Percentiles rank a stretch among this genome's conserved stretches.
Conservation (phyloP, 2,329 filamentous ascomycete genomes). For the Aspergillus fructus region DNA sequence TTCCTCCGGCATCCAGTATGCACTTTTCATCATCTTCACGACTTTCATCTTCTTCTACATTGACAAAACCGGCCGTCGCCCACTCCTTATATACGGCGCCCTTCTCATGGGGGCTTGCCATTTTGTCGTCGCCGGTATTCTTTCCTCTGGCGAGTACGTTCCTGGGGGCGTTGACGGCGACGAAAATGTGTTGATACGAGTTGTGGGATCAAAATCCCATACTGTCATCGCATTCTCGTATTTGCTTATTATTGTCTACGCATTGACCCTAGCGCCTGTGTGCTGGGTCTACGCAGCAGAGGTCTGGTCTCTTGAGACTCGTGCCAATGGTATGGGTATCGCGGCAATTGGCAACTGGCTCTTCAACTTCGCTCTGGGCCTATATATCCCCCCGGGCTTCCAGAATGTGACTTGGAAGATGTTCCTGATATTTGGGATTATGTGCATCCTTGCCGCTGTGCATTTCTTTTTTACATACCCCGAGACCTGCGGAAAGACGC, state of each 20-base stretch:
- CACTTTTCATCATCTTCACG: conserved; percentile 53
- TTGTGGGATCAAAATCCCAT: conserved; percentile 55
- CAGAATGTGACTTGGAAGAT: conserved; percentile 49
- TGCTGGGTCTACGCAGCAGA: conserved; percentile 67
- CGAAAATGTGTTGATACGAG: conserved; percentile 54
- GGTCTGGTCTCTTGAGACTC: conserved; percentile 62
- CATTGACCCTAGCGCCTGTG: conserved; percentile 62
- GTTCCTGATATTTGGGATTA: conserved; percentile 45
- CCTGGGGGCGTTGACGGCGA: conserved; percentile 48
- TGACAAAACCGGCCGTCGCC: no score
- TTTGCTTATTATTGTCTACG: conserved; percentile 50
- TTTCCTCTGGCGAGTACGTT: conserved; percentile 43
- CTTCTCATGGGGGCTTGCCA: no score
- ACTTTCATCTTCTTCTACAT: conserved; percentile 28
- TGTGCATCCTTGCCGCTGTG: conserved; percentile 47
- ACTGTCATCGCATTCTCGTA: conserved; percentile 60
- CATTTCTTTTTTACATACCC: conserved; percentile 46
- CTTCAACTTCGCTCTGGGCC: conserved; percentile 61
- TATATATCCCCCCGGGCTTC: conserved; percentile 60
- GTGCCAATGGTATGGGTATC: conserved; percentile 59
- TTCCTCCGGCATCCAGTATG: conserved; percentile 53
- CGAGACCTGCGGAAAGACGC: conserved; percentile 33
- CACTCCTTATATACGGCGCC: no score
- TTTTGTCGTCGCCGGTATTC: conserved; percentile 44
- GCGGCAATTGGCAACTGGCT: conserved; percentile 57